Evolutionary conservation across 768 basidiomycete species (phyloP), one percentile per base, ranked within the genome.

Genomic region (Macrolepiota dolichaula): DNA sequence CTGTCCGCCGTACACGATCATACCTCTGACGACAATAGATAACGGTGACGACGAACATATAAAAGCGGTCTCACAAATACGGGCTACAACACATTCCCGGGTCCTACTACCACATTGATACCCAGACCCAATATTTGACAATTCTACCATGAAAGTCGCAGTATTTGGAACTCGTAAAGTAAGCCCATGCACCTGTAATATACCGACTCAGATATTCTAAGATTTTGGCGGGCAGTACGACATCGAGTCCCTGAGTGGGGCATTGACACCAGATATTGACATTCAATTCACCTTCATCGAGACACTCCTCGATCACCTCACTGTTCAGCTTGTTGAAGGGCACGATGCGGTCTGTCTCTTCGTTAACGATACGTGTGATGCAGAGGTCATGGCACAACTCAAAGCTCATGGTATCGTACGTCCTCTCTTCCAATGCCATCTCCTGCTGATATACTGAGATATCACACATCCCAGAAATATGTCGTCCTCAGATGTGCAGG

Each of bases 281-380:
- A 57, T 77, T 11, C 60, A 73, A 44, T 74, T 77, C 65, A 76
- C 74, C 9, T 79, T 72, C 62, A 68, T 76, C 17, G 78, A 78
- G 24, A 65, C 76, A 13, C 68, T 73, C 53, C 70, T 79, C 13
- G 74, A 78, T 61, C 59, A 68, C 46, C 68, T 66, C 17, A 79
- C 78, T 0, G 74, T 67, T 10, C 60, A 70, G 10, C 72, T 79
- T 2, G 74, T 77, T 46, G 71, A 71, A 27, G 74, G 69, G 1
- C 74, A 78, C 50, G 71, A 76, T 24, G 77, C 74, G 0, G 69
- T 79, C 13, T 79, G 76, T 57, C 67, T 79, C 12, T 79, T 79
- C 64, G 78, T 79, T 7, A 79, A 79, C 64, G 78, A 79, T 58
- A 65, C 69, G 12, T 79, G 78, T 63, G 70, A 76, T 55, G 73